A percentile compares a stretch with the other conserved stretches of the same genome.
Conservation (phyloP, 2,329 filamentous ascomycete species). For the Purpureocillium takamizusanense region DNA sequence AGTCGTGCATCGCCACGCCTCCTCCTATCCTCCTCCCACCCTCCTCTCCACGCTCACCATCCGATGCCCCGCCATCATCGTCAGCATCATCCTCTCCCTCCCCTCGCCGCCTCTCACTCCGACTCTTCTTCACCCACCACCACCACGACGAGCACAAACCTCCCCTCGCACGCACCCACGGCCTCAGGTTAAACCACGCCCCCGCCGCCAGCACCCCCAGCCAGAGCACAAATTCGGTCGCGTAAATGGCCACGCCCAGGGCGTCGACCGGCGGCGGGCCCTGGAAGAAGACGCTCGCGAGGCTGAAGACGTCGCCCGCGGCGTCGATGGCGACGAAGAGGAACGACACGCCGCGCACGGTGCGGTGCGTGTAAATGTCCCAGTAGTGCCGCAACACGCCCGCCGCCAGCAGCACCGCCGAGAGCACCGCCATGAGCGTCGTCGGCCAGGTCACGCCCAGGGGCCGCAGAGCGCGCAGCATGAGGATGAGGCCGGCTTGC, state of each 20-base stretch:
- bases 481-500: conserved; percentile 51
- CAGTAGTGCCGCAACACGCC: conserved; percentile 61
- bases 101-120: too few relatives aligned
- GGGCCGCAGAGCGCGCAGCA: conserved; percentile 34
- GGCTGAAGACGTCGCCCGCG: conserved; percentile 56
- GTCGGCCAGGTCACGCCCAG: conserved; percentile 48
- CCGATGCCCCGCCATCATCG: not conserved
- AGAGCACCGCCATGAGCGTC: conserved; percentile 57
- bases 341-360: conserved; percentile 63
- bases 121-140: too few relatives aligned
- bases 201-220: conserved; percentile 57
- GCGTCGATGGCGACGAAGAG: conserved; percentile 64
- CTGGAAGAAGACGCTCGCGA: conserved; percentile 57
- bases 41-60: conserved; percentile 7
- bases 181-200: conserved; percentile 53
- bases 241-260: conserved; percentile 58
- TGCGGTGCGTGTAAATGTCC: conserved; percentile 58
- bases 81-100: conserved; percentile 9
- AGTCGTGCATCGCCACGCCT: not conserved
- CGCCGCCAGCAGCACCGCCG: conserved; percentile 52
- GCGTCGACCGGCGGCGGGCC: conserved; percentile 41
- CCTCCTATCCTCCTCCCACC: too few relatives aligned
- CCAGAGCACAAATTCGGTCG: conserved; percentile 57
- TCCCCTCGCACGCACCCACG: conserved; percentile 38
- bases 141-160: too few relatives aligned